A percentile compares a stretch with the other conserved stretches of the same genome.
These are phyloP conservation scores for Inga laurina DNA, from an alignment of 306 rosid species.

Conservation along the genomic window DNA sequence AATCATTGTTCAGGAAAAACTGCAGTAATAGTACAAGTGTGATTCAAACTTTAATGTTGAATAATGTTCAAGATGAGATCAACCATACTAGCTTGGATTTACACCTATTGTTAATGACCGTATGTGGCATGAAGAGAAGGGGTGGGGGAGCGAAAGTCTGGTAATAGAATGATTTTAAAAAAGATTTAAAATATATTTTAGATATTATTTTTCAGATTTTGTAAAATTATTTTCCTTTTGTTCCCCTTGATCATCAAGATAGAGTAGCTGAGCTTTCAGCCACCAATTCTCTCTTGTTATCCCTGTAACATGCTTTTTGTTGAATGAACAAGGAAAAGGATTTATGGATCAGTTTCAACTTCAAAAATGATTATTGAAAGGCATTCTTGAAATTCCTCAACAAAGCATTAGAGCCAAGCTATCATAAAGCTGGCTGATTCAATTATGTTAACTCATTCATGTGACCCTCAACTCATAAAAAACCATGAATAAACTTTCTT, in stretches of 20 bases:
- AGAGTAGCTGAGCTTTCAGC: neutral
- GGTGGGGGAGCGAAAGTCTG: too few relatives aligned
- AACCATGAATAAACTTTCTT: conserved; percentile 24
- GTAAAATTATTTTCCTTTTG: too few relatives aligned
- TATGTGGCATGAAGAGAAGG: too few relatives aligned
- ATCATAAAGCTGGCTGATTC: conserved; percentile 20
- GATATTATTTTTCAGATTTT: neutral
- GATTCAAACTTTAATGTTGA: too few relatives aligned
- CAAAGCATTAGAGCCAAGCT: conserved; percentile 10
- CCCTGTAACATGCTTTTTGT: too few relatives aligned
- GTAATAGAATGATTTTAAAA: too few relatives aligned
- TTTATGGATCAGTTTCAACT: neutral
- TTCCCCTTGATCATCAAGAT: neutral
- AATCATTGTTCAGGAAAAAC: too few relatives aligned
- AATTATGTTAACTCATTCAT: conserved; percentile 16
- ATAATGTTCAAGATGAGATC: too few relatives aligned
- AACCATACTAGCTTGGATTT: too few relatives aligned
- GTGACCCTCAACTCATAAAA: neutral
- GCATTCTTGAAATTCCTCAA: neutral
- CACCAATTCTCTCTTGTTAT: neutral
- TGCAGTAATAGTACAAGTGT: too few relatives aligned
- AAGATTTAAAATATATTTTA: too few relatives aligned
- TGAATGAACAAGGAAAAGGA: neutral
- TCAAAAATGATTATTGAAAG: neutral
- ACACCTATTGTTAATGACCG: too few relatives aligned